phyloP scores from a whole-genome alignment of 179 eudicot genomes.

The Beta lomatogona region DNA sequence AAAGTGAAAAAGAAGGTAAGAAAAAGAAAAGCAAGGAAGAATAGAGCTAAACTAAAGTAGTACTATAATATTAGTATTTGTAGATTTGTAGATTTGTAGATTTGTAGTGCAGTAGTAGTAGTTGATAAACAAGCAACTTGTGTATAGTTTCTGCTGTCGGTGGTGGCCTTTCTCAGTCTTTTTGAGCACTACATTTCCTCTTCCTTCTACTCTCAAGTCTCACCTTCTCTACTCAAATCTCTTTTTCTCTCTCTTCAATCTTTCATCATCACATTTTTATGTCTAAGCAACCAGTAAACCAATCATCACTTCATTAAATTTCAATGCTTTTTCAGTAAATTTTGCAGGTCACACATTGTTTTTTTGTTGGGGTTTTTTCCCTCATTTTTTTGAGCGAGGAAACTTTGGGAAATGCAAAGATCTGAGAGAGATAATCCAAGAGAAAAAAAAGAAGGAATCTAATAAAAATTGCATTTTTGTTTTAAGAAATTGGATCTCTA shows the following conservation, averaged over 20 bases:
- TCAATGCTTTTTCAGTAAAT: not conserved
- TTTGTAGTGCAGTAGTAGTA: not conserved
- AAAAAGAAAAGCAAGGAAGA: too few species aligned
- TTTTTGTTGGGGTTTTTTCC: not conserved
- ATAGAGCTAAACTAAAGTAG: too few species aligned
- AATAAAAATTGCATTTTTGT: slow-evolving; percentile 22
- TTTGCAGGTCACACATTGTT: not conserved
- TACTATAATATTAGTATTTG: too few species aligned
- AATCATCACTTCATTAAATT: not conserved
- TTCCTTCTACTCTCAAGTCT: not conserved
- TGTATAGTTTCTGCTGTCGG: slow-evolving; percentile 24
- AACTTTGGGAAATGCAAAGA: slow-evolving; percentile 33
- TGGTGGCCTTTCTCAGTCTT: slow-evolving; percentile 13
- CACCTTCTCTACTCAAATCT: not conserved
- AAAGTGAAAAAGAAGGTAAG: too few species aligned
- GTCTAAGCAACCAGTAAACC: slow-evolving; percentile 7
- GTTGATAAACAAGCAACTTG: not conserved
- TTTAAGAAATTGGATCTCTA: slow-evolving; percentile 37
- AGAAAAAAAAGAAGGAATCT: slow-evolving; percentile 28
- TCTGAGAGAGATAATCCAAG: slow-evolving; percentile 31
- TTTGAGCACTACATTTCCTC: not conserved
- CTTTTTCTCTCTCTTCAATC: slow-evolving; percentile 7
- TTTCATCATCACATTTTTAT: not conserved
- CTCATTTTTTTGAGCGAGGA: too few species aligned
- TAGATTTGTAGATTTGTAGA: too few species aligned